Percentiles rank a stretch among this genome's conserved stretches.
These are phyloP conservation scores for Pseudogymnoascus sp. DNA, from an alignment of 2,329 filamentous ascomycete genomes.

Conservation along the genomic window DNA sequence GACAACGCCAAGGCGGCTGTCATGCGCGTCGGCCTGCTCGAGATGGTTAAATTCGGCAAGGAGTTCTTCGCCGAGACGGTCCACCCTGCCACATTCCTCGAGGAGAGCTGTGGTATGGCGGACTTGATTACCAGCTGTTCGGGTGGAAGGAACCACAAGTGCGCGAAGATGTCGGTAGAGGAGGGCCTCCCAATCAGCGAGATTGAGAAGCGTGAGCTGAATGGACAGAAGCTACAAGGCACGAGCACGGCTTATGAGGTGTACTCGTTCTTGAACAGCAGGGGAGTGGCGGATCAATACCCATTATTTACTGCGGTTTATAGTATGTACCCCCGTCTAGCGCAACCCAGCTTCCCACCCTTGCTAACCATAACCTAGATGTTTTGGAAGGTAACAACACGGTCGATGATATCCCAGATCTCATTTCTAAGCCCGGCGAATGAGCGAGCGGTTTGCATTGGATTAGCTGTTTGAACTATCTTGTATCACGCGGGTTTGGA, in stretches of 20 bases:
- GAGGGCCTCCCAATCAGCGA: slow-evolving; percentile 73
- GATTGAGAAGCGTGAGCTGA: slow-evolving; percentile 81
- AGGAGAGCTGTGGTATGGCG: slow-evolving; percentile 89
- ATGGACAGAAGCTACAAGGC: slow-evolving; percentile 94
- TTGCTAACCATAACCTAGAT: slow-evolving; percentile 34
- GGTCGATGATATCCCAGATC: slow-evolving; percentile 71
- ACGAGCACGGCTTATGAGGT: slow-evolving; percentile 89
- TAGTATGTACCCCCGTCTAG: slow-evolving; percentile 21
- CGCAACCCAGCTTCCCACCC: background rate
- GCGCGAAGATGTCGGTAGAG: slow-evolving; percentile 80
- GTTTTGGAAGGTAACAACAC: slow-evolving; percentile 70
- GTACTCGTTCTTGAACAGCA: slow-evolving; percentile 74
- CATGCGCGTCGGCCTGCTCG: slow-evolving; percentile 90
- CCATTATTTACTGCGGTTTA: slow-evolving; percentile 89
- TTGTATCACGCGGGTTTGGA: background rate
- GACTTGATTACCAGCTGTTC: slow-evolving; percentile 92
- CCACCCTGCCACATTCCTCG: slow-evolving; percentile 82
- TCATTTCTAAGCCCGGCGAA: slow-evolving; percentile 38
- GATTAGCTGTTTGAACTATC: background rate
- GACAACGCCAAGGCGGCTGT: slow-evolving; percentile 98
- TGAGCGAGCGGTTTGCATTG: slow-evolving; percentile 2
- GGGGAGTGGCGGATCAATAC: slow-evolving; percentile 73
- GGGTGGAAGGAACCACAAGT: slow-evolving; percentile 88
- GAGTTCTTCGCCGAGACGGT: slow-evolving; percentile 84
- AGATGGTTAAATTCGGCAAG: slow-evolving; percentile 94